phyloP scores from a whole-genome alignment of 2,329 filamentous ascomycete species.

The Aspergillus calidoustus region DNA sequence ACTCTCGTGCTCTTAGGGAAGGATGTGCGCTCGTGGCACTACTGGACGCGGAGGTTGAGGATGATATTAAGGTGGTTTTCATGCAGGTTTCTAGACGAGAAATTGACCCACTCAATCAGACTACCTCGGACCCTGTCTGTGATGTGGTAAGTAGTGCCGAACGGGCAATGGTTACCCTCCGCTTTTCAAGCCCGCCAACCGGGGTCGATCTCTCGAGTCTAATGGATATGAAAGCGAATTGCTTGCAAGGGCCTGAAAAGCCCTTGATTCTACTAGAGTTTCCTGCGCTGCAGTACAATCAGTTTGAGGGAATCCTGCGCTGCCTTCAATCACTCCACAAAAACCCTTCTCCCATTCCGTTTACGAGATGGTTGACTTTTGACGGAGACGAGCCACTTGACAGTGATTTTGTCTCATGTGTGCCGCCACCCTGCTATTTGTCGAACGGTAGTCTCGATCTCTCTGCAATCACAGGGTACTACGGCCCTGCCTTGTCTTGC shows the following conservation, averaged over 20 bases:
- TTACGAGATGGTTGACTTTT: no score
- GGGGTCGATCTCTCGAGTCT: background rate
- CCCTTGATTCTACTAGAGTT: conserved; percentile 20
- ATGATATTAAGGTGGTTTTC: conserved; percentile 11
- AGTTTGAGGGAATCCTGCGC: conserved; percentile 18
- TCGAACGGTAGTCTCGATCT: no score
- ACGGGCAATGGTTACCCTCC: conserved; percentile 10
- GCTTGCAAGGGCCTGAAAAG: background rate
- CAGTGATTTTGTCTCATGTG: no score
- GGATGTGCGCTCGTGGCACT: conserved; percentile 7
- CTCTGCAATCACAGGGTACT: no score
- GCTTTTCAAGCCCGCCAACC: background rate
- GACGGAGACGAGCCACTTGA: no score
- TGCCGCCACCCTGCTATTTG: no score
- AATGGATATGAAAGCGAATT: background rate
- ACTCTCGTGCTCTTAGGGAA: conserved; percentile 8
- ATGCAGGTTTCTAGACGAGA: conserved; percentile 12
- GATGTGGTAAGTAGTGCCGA: conserved; percentile 7
- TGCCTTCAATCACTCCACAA: conserved; percentile 13
- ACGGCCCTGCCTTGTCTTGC: no score
- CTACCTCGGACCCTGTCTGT: background rate
- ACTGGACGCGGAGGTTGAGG: conserved; percentile 8
- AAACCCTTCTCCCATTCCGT: no score
- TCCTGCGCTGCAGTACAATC: conserved; percentile 18
- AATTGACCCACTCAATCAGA: background rate